Percentiles rank a stretch among this genome's conserved stretches.
Conservation (phyloP, 225 moss, liverwort and hornwort genomes). For the Pseudisothecium myosuroides region DNA sequence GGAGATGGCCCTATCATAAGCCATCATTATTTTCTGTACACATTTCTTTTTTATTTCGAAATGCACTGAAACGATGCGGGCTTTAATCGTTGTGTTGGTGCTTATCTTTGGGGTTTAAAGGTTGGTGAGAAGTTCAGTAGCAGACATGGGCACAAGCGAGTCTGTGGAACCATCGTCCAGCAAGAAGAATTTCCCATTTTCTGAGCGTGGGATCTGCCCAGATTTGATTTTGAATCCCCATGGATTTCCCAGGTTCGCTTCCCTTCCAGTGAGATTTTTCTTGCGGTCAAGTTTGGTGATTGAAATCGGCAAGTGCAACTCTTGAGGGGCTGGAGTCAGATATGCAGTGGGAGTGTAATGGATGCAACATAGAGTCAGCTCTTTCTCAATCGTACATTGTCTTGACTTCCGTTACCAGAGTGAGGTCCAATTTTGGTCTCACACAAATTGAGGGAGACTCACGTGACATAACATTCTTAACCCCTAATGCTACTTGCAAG, state of each 20-base stretch:
- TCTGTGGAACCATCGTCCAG: constrained; percentile 90
- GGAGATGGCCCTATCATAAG: not conserved
- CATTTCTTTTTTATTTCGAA: not conserved
- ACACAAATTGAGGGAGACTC: not conserved
- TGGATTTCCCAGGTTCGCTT: constrained; percentile 88
- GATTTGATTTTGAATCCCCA: constrained; percentile 99
- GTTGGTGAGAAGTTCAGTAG: constrained; percentile 99
- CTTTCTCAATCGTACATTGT: no score
- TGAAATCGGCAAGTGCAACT: no score
- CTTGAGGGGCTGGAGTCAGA: not conserved
- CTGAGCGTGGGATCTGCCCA: constrained; percentile 87
- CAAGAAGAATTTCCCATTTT: constrained; percentile 99
- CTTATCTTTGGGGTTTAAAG: constrained; percentile 28
- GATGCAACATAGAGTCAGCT: no score
- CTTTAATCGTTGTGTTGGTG: not conserved
- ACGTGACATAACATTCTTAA: not conserved
- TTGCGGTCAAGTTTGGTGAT: no score
- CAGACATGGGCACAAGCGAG: constrained; percentile 91
- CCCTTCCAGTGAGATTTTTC: not conserved
- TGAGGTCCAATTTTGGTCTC: not conserved
- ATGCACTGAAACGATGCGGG: not conserved
- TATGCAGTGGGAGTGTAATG: not conserved
- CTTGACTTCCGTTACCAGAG: rapidly evolving
- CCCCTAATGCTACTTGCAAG: no score
- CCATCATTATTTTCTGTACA: not conserved